Evolutionary conservation across 768 basidiomycete species (phyloP).

Genomic region (Lentinula sp.): DNA sequence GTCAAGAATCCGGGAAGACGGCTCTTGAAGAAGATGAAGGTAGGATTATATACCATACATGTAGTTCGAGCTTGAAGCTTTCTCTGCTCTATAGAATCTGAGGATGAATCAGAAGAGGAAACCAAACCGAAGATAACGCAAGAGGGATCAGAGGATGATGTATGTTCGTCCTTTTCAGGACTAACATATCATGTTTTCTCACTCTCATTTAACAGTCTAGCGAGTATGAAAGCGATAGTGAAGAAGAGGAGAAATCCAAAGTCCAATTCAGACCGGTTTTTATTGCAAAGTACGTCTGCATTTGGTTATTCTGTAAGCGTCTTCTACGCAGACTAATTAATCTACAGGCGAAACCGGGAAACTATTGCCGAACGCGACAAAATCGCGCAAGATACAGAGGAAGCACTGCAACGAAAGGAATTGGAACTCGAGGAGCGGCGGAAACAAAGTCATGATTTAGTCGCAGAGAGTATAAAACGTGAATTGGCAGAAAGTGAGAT

Average conservation of each 20-base stretch:
- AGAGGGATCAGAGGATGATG: constrained; percentile 36
- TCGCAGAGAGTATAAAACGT: constrained; percentile 88
- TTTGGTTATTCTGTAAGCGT: background rate
- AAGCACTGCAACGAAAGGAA: constrained; percentile 61
- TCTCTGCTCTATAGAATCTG: constrained; percentile 17
- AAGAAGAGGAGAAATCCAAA: constrained; percentile 71
- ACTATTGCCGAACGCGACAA: constrained; percentile 69
- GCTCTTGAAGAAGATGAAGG: constrained; percentile 40
- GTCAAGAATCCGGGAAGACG: constrained; percentile 75
- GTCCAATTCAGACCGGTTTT: constrained; percentile 88
- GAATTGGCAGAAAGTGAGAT: constrained; percentile 87
- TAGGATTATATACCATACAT: constrained; percentile 17
- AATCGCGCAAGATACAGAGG: constrained; percentile 69
- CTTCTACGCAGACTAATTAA: background rate
- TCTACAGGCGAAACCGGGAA: constrained; percentile 59
- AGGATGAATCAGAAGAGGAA: constrained; percentile 46
- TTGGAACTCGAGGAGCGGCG: constrained; percentile 76
- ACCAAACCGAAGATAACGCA: constrained; percentile 28
- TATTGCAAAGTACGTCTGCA: constrained; percentile 68
- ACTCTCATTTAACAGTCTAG: constrained; percentile 51
- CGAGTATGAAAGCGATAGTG: constrained; percentile 77
- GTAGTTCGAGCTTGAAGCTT: constrained; percentile 9
- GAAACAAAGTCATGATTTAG: constrained; percentile 86
- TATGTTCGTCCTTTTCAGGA: constrained; percentile 18
- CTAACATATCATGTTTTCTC: constrained; percentile 5